Base-by-base conservation (phyloP, 2,329 filamentous ascomycete species). In the Cryphonectria radicalis region DNA sequence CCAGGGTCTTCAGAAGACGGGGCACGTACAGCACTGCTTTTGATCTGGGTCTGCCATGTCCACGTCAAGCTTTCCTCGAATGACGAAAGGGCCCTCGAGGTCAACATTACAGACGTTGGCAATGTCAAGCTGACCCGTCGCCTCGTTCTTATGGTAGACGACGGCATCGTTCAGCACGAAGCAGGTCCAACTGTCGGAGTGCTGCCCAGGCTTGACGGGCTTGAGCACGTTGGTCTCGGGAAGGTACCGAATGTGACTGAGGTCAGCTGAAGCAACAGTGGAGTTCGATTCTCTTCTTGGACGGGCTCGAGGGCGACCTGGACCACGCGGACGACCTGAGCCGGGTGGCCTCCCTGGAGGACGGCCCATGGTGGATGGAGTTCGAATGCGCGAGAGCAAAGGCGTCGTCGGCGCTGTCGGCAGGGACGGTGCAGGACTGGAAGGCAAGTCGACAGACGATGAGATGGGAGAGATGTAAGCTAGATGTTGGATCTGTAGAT, bases 71-170 rank as follows among this genome's bases (percentile, higher is more conserved):
- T 82, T 81, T 19, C 92, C 92, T 19, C 86, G 85, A 17, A 93
- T 83, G 8, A 85, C 85, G 70, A 91, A 86, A 0, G 91, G 91
- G 0, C 89, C 88, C 60, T 88, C 83, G 0, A 86, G 79, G 74
- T 88, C 86, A 3, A 91, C 88, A 63, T 88, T 79, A 4, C 94
- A 84, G 6, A 92, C 85, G 76, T 88, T 92, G 40, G 86, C 87
- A 19, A 69, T 66, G 4, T 88, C 78, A n/a, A 84, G 85, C 40
- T 80, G 79, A 42, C 87, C 86, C 74, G 90, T 84, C 7, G 90
- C 84, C 11, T 63, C 19, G 6, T 43, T 25, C 63, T 81, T 84
- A 65, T 82, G 81, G 73, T 88, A 85, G n/a, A 93, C 84, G 25
- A 87, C 83, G 53, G 87, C 90, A 76, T 92, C 85, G 66, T 78